Evolutionary conservation across 1,284 basidiomycete species (phyloP), one percentile per base, ranked within the genome.

Genomic region (Xerocomus nothofagi): DNA sequence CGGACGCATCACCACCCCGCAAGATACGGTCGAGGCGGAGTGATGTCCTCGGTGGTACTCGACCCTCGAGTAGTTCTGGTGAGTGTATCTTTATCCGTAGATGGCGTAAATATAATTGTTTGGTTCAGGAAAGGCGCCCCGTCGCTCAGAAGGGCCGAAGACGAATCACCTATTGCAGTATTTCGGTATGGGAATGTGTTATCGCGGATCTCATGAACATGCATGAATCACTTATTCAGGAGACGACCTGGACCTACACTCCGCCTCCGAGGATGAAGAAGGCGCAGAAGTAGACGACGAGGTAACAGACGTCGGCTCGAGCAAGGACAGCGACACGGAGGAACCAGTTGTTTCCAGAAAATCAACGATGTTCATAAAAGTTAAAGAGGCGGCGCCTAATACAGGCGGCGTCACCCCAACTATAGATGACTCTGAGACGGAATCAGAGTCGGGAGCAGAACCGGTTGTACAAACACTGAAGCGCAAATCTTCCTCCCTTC

Each of bases 191-290:
- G 7, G 38, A 24, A 24, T 15, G n/a, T 12, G 3, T 7, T 42
- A 9, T 30, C 15, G 18, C 3, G 3, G 11, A 34, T 38, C 20
- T 47, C 21, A 24, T 12, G 1, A 14, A 24, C 26, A 11, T 44
- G 21, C 14, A 21, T 51, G 32, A 59, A 39, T 39, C 23, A 6
- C 18, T 17, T 38, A 2, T 50, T 31, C 43, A 74, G 72, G 56
- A 17, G 59, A 66, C 32, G 64, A 73, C 21, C 49, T 79, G 41
- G 72, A 71, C 26, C 51, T 79, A 6, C 71, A 74, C 32, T 79
- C 77, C 12, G 76, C 68, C 23, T 79, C 78, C 4, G 74, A 82
- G 63, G 68, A 79, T 46, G 69, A 77, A 17, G 51, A 47, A 50
- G 51, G 61, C 38, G 50, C 69, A 57, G 56, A 73, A 51, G 49